Evolutionary conservation across 768 basidiomycete species (phyloP), one percentile per base, ranked within the genome.

Genomic region (Exidia glandulosa): DNA sequence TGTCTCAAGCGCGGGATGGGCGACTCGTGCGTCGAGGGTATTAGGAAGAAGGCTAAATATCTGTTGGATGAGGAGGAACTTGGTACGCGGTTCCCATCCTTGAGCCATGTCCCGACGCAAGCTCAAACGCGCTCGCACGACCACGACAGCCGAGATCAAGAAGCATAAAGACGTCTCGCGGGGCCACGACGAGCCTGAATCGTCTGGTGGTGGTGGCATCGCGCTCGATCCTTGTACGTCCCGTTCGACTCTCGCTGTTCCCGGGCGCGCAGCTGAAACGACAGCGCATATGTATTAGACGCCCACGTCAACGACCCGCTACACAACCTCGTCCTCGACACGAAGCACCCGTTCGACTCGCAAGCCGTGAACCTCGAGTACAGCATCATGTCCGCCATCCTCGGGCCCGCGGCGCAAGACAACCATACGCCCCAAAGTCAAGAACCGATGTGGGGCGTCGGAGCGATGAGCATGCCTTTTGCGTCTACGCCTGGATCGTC

Each of bases 11-110:
- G 94, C 60, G 93, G 93, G 29, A 87, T 94, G 66, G 88, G 85
- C 1, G 81, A 83, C 58, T 86, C 83, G 58, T 99, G 96, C 68
- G 86, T 88, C 19, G 96, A 99, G 69, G 96, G 96, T 1, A 88
- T 89, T 63, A 84, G 96, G 67, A 99, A 99, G 74, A 97, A 97
- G 74, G 95, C 96, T 10, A 97, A 98, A 69, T 99, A 98, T 72
- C 82, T 99, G 16, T 77, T 95, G 60, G 92, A 95, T 71, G 91
- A 94, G 45, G 89, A 90, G 52, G 94, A 98, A 70, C 85, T 94
- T 59, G 88, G 93, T 90, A 69, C 64, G 72, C 64, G 45, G 34
- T 34, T 32, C 32, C 34, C 48, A n/a, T 30, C 45, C 25, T 14
- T 2, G 9, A 31, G 27, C 33, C 41, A 57, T 33, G 31, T 50